Evolutionary conservation across 768 basidiomycete species (phyloP).

Genomic region (Tremella yokohamensis): DNA sequence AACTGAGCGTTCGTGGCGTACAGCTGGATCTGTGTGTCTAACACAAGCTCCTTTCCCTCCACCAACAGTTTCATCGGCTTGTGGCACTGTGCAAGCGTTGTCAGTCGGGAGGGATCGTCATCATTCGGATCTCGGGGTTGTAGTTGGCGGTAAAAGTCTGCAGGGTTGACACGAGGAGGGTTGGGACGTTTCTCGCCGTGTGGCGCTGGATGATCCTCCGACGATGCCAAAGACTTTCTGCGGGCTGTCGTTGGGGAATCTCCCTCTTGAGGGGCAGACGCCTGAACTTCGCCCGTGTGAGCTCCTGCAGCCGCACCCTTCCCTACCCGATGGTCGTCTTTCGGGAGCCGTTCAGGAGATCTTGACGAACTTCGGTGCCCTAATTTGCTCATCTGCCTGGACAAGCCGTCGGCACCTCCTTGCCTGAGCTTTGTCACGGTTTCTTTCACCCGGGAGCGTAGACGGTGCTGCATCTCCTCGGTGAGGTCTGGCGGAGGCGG

Average conservation of each 20-base stretch:
- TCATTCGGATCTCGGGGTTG: slow-evolving; percentile 9
- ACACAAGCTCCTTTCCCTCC: slow-evolving; percentile 49
- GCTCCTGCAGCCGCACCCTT: background rate
- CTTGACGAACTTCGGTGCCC: background rate
- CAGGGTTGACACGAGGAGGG: slow-evolving; percentile 44
- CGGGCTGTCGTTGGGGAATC: too few species aligned
- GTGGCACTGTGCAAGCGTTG: slow-evolving; percentile 39
- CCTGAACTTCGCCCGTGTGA: background rate
- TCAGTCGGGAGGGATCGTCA: slow-evolving; percentile 5
- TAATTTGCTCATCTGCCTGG: too few species aligned
- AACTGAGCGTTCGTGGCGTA: slow-evolving; percentile 75
- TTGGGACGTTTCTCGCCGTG: slow-evolving; percentile 24
- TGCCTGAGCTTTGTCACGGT: slow-evolving; percentile 23
- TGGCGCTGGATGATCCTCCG: slow-evolving; percentile 36
- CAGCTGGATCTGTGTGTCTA: slow-evolving; percentile 70
- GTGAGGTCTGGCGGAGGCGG: slow-evolving; percentile 50
- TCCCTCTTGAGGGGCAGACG: slow-evolving; percentile 1
- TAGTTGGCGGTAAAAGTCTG: slow-evolving; percentile 17
- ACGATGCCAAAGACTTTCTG: background rate
- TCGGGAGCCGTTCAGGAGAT: background rate
- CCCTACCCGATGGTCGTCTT: background rate
- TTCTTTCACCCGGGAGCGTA: slow-evolving; percentile 41
- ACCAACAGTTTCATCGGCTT: slow-evolving; percentile 39
- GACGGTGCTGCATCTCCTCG: slow-evolving; percentile 38
- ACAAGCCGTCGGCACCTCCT: slow-evolving; percentile 2